Conservation (phyloP, 768 basidiomycete genomes). For the Mycena haematopus region DNA sequence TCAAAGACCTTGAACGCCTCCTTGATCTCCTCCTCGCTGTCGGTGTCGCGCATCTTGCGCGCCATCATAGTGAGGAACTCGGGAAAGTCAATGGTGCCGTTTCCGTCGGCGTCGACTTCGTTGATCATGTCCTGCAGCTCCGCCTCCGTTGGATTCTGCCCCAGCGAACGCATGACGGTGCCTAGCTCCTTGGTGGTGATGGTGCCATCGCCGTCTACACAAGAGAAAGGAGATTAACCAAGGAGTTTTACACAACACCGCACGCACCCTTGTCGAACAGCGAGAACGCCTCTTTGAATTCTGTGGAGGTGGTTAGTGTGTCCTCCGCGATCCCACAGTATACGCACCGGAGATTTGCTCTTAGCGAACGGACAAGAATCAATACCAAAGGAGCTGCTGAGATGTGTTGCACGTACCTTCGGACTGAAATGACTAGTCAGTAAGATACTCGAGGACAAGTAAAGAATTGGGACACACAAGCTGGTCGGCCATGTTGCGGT, state of each 20-base stretch:
- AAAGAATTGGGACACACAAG: slow-evolving; percentile 18
- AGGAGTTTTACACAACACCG: neutral
- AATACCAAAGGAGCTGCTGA: neutral
- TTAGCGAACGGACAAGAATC: slow-evolving; percentile 6
- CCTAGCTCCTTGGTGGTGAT: slow-evolving; percentile 57
- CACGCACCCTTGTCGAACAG: slow-evolving; percentile 35
- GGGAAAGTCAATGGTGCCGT: slow-evolving; percentile 54
- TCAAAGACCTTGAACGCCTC: slow-evolving; percentile 56
- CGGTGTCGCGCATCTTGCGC: slow-evolving; percentile 47
- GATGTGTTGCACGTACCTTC: slow-evolving; percentile 17
- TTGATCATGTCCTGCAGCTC: slow-evolving; percentile 58
- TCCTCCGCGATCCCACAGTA: neutral
- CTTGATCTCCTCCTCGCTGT: slow-evolving; percentile 53
- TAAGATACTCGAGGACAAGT: neutral
- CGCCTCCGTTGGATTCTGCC: slow-evolving; percentile 54
- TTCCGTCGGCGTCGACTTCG: slow-evolving; percentile 52
- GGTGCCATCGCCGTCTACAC: slow-evolving; percentile 53
- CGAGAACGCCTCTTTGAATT: slow-evolving; percentile 37
- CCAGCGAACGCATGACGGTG: slow-evolving; percentile 54
- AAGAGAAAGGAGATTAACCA: neutral
- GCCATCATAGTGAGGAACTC: slow-evolving; percentile 56
- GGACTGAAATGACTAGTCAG: slow-evolving; percentile 13
- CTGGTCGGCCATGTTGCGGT: slow-evolving; percentile 26
- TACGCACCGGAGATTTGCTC: slow-evolving; percentile 35
- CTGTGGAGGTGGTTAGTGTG: slow-evolving; percentile 19